Evolutionary conservation across 2,329 filamentous ascomycete species (phyloP).

Genomic region (Penicillium sp.): DNA sequence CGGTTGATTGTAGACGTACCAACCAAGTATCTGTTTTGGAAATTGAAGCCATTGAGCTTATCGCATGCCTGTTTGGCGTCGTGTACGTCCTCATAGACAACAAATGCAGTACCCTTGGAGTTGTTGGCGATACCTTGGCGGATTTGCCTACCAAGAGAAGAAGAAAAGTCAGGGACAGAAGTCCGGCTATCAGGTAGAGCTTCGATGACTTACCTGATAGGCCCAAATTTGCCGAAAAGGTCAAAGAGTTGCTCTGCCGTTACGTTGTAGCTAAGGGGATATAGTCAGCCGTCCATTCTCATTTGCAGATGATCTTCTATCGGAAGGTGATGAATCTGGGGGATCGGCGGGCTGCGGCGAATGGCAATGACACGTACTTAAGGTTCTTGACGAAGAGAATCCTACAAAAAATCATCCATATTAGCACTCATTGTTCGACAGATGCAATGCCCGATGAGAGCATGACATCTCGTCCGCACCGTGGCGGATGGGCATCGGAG

Average conservation of each 20-base stretch:
- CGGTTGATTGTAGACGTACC: slow-evolving; percentile 60
- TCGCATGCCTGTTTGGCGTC: slow-evolving; percentile 99
- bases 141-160: slow-evolving; percentile 70
- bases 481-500: neutral
- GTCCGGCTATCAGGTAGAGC: slow-evolving; percentile 9
- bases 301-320: neutral
- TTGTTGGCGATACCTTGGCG: slow-evolving; percentile 96
- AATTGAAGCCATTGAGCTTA: slow-evolving; percentile 99
- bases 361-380: slow-evolving; percentile 61
- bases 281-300: slow-evolving; percentile 8
- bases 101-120: slow-evolving; percentile 97
- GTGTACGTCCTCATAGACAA: slow-evolving; percentile 99
- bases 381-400: slow-evolving; percentile 99
- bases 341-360: slow-evolving; percentile 3
- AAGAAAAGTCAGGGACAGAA: slow-evolving; percentile 10
- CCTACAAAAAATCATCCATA: slow-evolving; percentile 50
- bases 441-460: neutral
- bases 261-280: slow-evolving; percentile 81
- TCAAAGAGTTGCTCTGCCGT: slow-evolving; percentile 97
- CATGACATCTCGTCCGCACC: neutral
- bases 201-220: slow-evolving; percentile 72
- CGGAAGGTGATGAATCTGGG: neutral
- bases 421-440: slow-evolving; percentile 2
- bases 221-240: slow-evolving; percentile 96
- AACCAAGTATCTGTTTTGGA: slow-evolving; percentile 98